Percentiles rank a stretch among this genome's conserved stretches.
Conservation (phyloP, 805 yeast species). For the Aciculoconidium aculeatum region DNA sequence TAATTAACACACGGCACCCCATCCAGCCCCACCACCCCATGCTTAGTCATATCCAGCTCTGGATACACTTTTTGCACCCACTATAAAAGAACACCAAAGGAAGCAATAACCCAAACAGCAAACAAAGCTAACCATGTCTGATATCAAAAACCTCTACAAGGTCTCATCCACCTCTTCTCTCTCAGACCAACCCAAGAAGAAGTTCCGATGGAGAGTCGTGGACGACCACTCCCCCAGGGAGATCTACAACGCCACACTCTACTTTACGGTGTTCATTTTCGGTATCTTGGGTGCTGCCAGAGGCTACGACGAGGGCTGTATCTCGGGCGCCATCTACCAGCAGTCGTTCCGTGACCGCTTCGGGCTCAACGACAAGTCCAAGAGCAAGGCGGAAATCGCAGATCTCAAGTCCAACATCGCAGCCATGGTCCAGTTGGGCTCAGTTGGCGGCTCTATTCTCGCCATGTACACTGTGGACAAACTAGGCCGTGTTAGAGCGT, state of each 20-base stretch:
- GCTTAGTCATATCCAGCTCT: too few relatives aligned
- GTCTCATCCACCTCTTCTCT: too few relatives aligned
- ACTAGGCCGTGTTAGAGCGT: constrained; percentile 18
- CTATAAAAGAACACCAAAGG: too few relatives aligned
- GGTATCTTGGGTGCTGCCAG: constrained; percentile 53
- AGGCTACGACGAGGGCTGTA: constrained; percentile 53
- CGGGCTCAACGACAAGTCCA: constrained; percentile 37
- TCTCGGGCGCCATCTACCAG: constrained; percentile 42
- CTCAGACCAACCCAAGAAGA: constrained; percentile 6
- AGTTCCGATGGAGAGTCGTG: constrained; percentile 17
- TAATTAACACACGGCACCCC: too few relatives aligned
- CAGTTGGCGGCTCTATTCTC: constrained; percentile 18
- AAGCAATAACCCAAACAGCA: too few relatives aligned
- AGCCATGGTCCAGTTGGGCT: constrained; percentile 21
- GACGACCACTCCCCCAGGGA: constrained; percentile 37
- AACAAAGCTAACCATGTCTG: too few relatives aligned
- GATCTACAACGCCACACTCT: constrained; percentile 43
- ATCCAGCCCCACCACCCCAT: too few relatives aligned
- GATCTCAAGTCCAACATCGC: constrained; percentile 19
- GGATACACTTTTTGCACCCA: too few relatives aligned
- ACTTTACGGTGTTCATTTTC: constrained; percentile 41
- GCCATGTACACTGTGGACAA: constrained; percentile 21
- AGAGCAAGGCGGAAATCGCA: constrained; percentile 20
- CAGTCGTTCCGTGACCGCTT: constrained; percentile 35
- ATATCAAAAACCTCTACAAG: too few relatives aligned